A percentile compares a stretch with the other conserved stretches of the same genome.
These are phyloP conservation scores for Rhizophora apiculata DNA, from an alignment of 345 rosid species.

Conservation along the genomic window DNA sequence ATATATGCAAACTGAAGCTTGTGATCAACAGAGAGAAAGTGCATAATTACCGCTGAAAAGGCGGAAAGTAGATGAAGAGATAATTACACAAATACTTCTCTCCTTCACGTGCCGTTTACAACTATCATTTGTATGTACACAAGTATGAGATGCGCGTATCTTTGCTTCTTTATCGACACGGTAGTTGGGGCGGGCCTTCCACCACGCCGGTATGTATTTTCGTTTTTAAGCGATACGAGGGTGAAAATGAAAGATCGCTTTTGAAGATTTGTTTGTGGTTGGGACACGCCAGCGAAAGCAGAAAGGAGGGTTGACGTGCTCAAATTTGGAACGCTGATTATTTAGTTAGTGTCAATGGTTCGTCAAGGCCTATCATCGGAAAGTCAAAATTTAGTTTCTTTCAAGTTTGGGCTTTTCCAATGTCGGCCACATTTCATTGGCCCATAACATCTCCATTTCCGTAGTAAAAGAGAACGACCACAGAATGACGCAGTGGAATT, in stretches of 20 bases:
- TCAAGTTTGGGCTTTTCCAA: no score
- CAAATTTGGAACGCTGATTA: conserved; percentile 6
- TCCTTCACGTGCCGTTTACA: conserved; percentile 24
- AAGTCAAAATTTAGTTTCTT: no score
- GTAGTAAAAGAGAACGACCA: no score
- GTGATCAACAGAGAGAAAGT: no score
- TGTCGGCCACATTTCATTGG: no score
- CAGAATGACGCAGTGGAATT: no score
- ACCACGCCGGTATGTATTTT: no score
- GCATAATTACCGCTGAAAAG: no score
- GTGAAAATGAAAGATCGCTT: neutral
- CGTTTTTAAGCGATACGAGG: no score
- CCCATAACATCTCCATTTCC: no score
- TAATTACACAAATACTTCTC: conserved; percentile 17
- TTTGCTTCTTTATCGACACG: neutral
- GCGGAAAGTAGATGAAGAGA: conserved; percentile 6
- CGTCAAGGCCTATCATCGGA: no score
- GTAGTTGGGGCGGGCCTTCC: neutral
- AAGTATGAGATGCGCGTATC: neutral
- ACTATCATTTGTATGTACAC: neutral
- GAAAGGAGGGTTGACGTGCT: conserved; percentile 17
- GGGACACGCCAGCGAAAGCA: conserved; percentile 1
- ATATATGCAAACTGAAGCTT: neutral
- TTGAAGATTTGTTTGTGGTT: neutral
- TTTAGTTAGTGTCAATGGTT: neutral